phyloP scores from a whole-genome alignment of 768 basidiomycete species.

The Mrakia blollopis region DNA sequence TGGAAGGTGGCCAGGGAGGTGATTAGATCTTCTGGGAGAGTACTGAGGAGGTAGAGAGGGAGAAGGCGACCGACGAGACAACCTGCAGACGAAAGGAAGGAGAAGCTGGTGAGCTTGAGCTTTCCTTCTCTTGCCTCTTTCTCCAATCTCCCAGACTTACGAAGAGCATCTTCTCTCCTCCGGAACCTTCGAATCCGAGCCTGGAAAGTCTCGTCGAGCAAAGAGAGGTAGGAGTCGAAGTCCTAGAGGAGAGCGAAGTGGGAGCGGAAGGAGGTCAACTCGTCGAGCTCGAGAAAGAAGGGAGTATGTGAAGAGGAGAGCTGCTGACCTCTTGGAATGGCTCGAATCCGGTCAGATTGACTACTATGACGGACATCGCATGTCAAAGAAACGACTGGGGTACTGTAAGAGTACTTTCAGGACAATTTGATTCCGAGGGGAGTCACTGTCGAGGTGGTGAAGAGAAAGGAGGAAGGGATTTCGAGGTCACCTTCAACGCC shows the following conservation, averaged over 20 bases:
- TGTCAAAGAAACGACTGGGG: background rate
- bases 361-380: constrained; percentile 4
- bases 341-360: background rate
- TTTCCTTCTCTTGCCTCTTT: too few relatives aligned
- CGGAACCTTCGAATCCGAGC: background rate
- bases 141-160: background rate
- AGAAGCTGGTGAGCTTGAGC: background rate
- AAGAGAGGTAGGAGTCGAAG: background rate
- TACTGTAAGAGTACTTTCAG: too few relatives aligned
- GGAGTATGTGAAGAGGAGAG: background rate
- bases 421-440: too few relatives aligned
- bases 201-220: background rate
- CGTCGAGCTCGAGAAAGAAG: background rate
- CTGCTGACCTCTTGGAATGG: background rate
- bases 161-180: constrained; percentile 1
- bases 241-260: background rate
- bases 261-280: background rate
- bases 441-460: too few relatives aligned
- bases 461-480: too few relatives aligned
- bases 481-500: too few relatives aligned
- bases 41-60: background rate
- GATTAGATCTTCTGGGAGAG: background rate
- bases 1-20: background rate
- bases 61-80: constrained; percentile 6
- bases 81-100: background rate